These are phyloP conservation scores for Oryza officinalis DNA, from an alignment of 176 grass and related monocot species.

Conservation along the genomic window DNA sequence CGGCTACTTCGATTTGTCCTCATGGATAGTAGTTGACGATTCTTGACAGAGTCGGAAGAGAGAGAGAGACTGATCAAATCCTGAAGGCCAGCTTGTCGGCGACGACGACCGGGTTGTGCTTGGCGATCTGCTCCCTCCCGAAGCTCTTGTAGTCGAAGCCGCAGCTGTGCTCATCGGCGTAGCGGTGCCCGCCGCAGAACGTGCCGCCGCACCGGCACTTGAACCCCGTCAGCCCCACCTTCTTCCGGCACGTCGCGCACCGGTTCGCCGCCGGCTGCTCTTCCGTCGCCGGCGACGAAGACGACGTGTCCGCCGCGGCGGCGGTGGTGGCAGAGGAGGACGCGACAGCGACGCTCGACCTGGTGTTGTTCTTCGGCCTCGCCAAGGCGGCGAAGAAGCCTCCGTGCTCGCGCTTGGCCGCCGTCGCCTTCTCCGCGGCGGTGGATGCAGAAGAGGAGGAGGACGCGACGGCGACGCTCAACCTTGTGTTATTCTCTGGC, in stretches of 20 bases:
- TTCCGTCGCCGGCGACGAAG: background rate
- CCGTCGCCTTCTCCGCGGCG: too few relatives aligned
- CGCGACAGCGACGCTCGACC: background rate
- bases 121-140: conserved; percentile 44
- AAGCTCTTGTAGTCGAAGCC: conserved; percentile 55
- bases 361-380: conserved; percentile 22
- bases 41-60: too few relatives aligned
- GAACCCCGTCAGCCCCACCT: conserved; percentile 60
- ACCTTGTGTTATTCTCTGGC: conserved; percentile 22
- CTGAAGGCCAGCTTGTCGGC: conserved; percentile 51
- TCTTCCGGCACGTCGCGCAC: conserved; percentile 60
- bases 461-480: background rate
- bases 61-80: conserved; percentile 29
- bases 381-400: background rate
- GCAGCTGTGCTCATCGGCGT: conserved; percentile 54
- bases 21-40: too few relatives aligned
- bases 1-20: too few relatives aligned
- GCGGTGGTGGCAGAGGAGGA: background rate
- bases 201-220: conserved; percentile 60
- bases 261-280: conserved; percentile 25
- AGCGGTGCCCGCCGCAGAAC: conserved; percentile 53
- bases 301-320: background rate
- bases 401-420: background rate
- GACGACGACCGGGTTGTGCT: conserved; percentile 45
- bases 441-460: background rate